Conservation (phyloP, 1,284 basidiomycete species). For the Cystobasidium pallidum region DNA sequence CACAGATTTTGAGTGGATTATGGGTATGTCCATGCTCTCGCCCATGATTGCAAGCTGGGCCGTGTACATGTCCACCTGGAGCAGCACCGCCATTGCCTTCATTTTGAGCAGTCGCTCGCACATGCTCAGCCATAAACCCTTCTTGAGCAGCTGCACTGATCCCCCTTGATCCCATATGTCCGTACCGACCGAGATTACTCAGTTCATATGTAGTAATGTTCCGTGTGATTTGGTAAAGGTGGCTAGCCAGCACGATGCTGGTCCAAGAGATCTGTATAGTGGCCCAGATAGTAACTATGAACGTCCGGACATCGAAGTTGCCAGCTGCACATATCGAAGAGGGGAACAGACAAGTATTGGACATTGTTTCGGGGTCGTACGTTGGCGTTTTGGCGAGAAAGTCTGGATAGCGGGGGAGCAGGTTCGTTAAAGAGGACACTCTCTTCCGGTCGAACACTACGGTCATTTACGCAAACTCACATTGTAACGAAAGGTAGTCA, state of each 20-base stretch:
- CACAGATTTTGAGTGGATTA: constrained; percentile 54
- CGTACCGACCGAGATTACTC: constrained; percentile 89
- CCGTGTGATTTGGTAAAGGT: constrained; percentile 86
- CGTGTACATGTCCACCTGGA: constrained; percentile 21
- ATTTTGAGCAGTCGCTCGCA: constrained; percentile 11
- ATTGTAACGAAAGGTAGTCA: constrained; percentile 77
- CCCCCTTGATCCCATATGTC: constrained; percentile 90
- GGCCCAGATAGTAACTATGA: constrained; percentile 79
- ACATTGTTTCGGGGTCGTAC: constrained; percentile 60
- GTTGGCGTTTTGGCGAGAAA: constrained; percentile 57
- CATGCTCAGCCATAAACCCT: constrained; percentile 50
- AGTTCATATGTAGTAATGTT: constrained; percentile 98
- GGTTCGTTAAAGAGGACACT: background rate
- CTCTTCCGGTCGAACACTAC: too few species aligned
- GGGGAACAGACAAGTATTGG: constrained; percentile 67
- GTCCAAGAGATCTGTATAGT: constrained; percentile 94
- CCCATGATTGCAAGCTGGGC: constrained; percentile 43
- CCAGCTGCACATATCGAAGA: constrained; percentile 68
- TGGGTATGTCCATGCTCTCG: constrained; percentile 47
- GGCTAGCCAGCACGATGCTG: constrained; percentile 76
- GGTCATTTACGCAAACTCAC: constrained; percentile 61
- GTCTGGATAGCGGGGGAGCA: constrained; percentile 50
- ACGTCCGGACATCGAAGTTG: constrained; percentile 75
- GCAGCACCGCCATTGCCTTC: constrained; percentile 8
- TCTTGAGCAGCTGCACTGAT: constrained; percentile 66